A percentile compares a stretch with the other conserved stretches of the same genome.
Conservation (phyloP, 129 eudicot species). For the Calendula officinalis region DNA sequence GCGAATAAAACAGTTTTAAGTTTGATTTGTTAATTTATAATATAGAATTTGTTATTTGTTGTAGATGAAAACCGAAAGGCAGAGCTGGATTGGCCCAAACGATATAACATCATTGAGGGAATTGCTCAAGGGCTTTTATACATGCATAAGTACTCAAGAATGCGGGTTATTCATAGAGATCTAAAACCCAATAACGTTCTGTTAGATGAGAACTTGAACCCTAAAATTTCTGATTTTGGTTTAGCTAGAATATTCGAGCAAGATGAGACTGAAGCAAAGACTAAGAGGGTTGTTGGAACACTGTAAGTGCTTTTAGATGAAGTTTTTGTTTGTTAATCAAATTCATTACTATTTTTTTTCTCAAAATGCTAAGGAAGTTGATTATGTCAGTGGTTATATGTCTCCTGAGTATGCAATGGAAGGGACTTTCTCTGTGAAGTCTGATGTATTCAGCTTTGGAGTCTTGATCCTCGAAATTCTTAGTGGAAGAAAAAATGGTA, state of each 20-base stretch:
- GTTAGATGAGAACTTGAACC: conserved; percentile 34
- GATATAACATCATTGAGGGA: conserved; percentile 29
- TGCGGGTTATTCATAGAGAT: conserved; percentile 59
- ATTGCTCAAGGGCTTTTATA: conserved; percentile 54
- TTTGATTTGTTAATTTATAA: too few relatives aligned
- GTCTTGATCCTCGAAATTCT: conserved; percentile 29
- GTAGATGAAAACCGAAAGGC: conserved; percentile 5
- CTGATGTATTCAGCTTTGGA: conserved; percentile 30
- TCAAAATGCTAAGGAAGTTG: not conserved
- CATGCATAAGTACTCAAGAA: conserved; percentile 61
- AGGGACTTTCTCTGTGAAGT: conserved; percentile 25
- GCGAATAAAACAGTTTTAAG: not conserved
- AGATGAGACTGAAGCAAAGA: conserved; percentile 40
- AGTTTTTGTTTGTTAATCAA: too few relatives aligned
- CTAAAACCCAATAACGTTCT: conserved; percentile 45
- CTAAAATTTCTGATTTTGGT: conserved; percentile 46
- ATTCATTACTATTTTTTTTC: too few relatives aligned
- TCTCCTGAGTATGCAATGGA: conserved; percentile 31
- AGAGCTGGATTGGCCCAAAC: not conserved
- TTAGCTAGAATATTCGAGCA: conserved; percentile 42
- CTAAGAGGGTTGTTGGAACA: conserved; percentile 33
- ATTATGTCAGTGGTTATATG: conserved; percentile 30
- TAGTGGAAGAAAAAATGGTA: conserved; percentile 13
- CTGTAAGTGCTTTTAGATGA: conserved; percentile 14
- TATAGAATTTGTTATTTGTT: too few relatives aligned